Evolutionary conservation across 2,329 filamentous ascomycete species (phyloP).

Genomic region (Hymenotorrendiella dingleyae): DNA sequence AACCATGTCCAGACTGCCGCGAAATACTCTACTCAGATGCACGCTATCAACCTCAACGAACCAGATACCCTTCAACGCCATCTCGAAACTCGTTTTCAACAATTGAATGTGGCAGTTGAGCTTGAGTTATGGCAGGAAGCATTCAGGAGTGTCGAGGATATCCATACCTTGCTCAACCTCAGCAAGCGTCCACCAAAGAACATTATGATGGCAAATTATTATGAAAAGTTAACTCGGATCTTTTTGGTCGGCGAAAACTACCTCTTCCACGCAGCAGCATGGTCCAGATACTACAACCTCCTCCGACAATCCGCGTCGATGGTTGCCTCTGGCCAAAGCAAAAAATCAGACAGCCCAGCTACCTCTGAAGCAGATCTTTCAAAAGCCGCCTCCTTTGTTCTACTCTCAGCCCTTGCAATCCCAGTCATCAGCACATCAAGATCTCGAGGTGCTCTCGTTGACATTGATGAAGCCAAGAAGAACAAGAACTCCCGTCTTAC

Average conservation of each 20-base stretch:
- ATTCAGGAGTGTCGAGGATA: conserved; percentile 98
- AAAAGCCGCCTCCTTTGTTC: conserved; percentile 90
- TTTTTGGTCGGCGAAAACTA: conserved; percentile 99
- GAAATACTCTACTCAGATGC: conserved; percentile 99
- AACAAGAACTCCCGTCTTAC: conserved; percentile 98
- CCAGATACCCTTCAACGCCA: conserved; percentile 96
- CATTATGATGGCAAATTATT: conserved; percentile 99
- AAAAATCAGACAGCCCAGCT: conserved; percentile 91
- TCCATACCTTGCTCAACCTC: conserved; percentile 91
- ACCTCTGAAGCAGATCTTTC: conserved; percentile 86
- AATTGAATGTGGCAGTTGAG: conserved; percentile 96
- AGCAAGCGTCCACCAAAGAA: conserved; percentile 99
- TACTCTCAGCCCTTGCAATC: conserved; percentile 92
- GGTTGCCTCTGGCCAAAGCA: conserved; percentile 76
- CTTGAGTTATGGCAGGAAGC: conserved; percentile 98
- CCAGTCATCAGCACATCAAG: conserved; percentile 98
- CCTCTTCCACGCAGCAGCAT: conserved; percentile 96
- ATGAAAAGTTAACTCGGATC: conserved; percentile 97
- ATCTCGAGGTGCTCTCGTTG: conserved; percentile 90
- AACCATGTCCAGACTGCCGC: conserved; percentile 99
- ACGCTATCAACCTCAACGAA: conserved; percentile 97
- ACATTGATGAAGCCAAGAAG: conserved; percentile 94
- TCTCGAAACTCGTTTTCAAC: conserved; percentile 95
- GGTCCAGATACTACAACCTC: conserved; percentile 95
- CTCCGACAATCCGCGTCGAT: conserved; percentile 83